Evolutionary conservation across 768 basidiomycete genomes (phyloP).

Genomic region (Suillus plorans): DNA sequence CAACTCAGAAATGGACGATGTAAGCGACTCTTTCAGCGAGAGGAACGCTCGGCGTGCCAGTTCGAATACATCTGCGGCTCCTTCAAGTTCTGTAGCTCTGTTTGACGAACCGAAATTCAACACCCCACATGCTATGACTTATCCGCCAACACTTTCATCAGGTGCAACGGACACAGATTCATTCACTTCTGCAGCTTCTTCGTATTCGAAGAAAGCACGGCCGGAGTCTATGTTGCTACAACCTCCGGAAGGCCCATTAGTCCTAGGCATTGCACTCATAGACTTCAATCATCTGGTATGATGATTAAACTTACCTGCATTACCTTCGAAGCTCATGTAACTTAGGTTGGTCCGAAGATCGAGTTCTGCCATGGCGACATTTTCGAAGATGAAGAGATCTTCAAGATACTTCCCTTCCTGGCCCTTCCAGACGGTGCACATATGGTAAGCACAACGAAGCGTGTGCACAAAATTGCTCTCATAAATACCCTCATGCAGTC

Average conservation of each 20-base stretch:
- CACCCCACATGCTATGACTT: conserved; percentile 40
- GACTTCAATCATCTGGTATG: conserved; percentile 93
- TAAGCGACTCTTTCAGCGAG: conserved; percentile 47
- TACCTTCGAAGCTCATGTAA: conserved; percentile 14
- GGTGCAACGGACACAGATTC: conserved; percentile 53
- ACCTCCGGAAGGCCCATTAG: conserved; percentile 52
- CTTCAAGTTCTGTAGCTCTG: conserved; percentile 36
- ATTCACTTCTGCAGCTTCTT: conserved; percentile 61
- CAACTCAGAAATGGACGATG: conserved; percentile 52
- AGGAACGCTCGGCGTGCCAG: conserved; percentile 37
- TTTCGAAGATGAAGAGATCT: conserved; percentile 82
- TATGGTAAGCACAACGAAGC: conserved; percentile 46
- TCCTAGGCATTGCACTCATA: conserved; percentile 87
- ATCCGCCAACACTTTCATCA: conserved; percentile 54
- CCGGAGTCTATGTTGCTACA: conserved; percentile 78
- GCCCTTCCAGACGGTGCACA: conserved; percentile 98
- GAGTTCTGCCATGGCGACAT: conserved; percentile 81
- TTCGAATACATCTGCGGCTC: conserved; percentile 51
- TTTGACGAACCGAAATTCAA: conserved; percentile 36
- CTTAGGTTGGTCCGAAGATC: conserved; percentile 86
- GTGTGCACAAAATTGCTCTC: conserved; percentile 2
- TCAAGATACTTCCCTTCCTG: conserved; percentile 87
- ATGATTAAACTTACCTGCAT: conserved; percentile 10
- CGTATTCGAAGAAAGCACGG: conserved; percentile 59
- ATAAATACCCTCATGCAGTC: conserved; percentile 17